These are phyloP conservation scores for Durio zibethinus DNA, from an alignment of 345 rosid genomes.

Conservation along the genomic window DNA sequence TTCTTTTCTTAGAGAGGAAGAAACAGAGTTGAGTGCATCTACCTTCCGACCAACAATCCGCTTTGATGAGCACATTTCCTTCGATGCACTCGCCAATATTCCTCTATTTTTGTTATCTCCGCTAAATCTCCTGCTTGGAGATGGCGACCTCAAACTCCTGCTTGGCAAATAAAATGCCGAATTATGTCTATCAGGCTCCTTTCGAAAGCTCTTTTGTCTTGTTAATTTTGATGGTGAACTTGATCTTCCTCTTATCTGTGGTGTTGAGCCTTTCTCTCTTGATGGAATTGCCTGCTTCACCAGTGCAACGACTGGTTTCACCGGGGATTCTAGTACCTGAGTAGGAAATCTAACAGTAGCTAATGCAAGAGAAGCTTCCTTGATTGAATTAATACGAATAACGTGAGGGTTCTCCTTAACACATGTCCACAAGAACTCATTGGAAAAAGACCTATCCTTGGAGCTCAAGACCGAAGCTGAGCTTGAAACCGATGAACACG, in stretches of 20 bases:
- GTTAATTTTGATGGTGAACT: constrained; percentile 54
- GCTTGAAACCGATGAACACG: constrained; percentile 47
- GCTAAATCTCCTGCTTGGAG: constrained; percentile 59
- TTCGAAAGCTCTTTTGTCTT: constrained; percentile 70
- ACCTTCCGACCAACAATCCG: constrained; percentile 27
- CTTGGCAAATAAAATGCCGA: constrained; percentile 40
- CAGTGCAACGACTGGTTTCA: constrained; percentile 20
- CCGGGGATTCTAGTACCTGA: constrained; percentile 18
- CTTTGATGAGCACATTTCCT: constrained; percentile 37
- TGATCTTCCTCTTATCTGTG: constrained; percentile 52
- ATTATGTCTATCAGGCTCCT: constrained; percentile 31
- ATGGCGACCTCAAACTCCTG: constrained; percentile 56
- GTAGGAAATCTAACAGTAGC: constrained; percentile 16
- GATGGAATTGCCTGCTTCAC: constrained; percentile 21
- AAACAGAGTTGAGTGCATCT: constrained; percentile 22
- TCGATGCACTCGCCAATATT: constrained; percentile 12
- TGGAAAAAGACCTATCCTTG: constrained; percentile 73
- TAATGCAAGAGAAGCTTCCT: constrained; percentile 38
- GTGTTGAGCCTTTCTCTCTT: constrained; percentile 28
- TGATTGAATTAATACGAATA: constrained; percentile 54
- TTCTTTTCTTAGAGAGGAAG: constrained; percentile 36
- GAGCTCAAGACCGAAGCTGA: constrained; percentile 43
- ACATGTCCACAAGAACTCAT: constrained; percentile 76
- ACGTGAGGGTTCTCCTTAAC: constrained; percentile 73
- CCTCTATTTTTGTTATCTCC: constrained; percentile 29